phyloP scores from a whole-genome alignment of 1,284 basidiomycete genomes.

The Trametes sp. region DNA sequence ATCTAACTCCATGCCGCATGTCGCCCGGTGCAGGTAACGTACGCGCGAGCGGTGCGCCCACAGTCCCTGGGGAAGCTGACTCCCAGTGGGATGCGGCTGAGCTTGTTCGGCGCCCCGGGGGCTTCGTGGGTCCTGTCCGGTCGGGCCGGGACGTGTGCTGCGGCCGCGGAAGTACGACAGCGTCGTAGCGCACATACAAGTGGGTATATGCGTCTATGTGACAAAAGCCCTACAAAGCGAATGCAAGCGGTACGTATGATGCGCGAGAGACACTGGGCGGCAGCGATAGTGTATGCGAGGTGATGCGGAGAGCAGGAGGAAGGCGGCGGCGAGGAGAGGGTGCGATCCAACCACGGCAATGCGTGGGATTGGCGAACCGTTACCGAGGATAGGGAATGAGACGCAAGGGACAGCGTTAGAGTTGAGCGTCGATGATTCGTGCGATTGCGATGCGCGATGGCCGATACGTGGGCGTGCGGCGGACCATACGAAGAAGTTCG shows the following conservation, averaged over 20 bases:
- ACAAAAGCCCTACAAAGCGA: conserved; percentile 26
- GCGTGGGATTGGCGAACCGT: conserved; percentile 26
- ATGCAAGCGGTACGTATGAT: conserved; percentile 29
- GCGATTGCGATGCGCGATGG: conserved; percentile 27
- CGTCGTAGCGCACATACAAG: conserved; percentile 12
- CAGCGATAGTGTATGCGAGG: conserved; percentile 15
- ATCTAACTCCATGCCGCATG: conserved; percentile 4
- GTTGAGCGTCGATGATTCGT: conserved; percentile 15
- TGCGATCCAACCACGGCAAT: conserved; percentile 15
- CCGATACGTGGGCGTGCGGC: conserved; percentile 13
- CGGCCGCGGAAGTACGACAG: not conserved
- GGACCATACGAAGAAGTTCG: conserved; percentile 8
- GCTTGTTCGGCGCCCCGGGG: conserved; percentile 17
- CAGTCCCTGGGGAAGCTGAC: conserved; percentile 6
- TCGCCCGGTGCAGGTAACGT: conserved; percentile 7
- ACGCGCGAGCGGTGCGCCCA: conserved; percentile 14
- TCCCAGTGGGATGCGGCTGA: not conserved
- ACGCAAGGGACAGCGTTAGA: not conserved
- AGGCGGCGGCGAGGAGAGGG: conserved; percentile 6
- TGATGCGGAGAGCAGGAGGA: conserved; percentile 9
- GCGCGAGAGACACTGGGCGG: conserved; percentile 5
- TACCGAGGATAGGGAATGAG: conserved; percentile 13
- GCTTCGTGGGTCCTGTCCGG: conserved; percentile 3
- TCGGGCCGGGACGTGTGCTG: not conserved
- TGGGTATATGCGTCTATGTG: conserved; percentile 17